Base-by-base conservation (phyloP, 352 stramenopile genomes). In the Phytophthora megakarya region DNA sequence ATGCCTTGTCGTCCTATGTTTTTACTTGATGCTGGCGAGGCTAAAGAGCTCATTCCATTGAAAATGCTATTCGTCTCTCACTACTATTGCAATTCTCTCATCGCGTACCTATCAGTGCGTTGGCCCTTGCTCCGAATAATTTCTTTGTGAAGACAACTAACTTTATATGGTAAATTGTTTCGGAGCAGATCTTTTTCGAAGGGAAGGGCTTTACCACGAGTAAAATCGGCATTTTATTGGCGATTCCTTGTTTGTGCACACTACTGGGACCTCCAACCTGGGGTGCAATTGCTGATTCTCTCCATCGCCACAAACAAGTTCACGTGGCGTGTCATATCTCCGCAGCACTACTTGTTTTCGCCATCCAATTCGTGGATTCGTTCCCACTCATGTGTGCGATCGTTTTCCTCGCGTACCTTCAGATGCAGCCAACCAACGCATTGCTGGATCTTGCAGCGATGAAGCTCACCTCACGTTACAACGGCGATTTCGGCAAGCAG, bases 401-500 rank as follows among this genome's bases (percentile, higher is more conserved):
- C 5, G 61, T 84, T 15, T 59, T 77, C 39, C 32, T 70, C 3
- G 70, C 54, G 19, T 80, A 83, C 30, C 78, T 77, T 38, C 70
- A 81, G 19, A 73, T 67, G 64, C 48, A 72, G 48, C 72, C 79
- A 3, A 63, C 65, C 10, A 51, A 73, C 18, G 71, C 79, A 39
- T 33, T 88, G 46, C 57, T 86, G n/a, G 79, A 88, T 51, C 72
- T 81, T 35, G 74, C 76, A 12, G 70, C 81, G 4, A 72, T 86
- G 49, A 72, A 76, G 25, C 66, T 84, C 46, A 72, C 78, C n/a
- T 44, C 54, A 54, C 72, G 73, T 16, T 53, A 74, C 39, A 75
- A 72, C 25, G 76, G 74, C 23, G 79, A 86, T 49, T 88, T 84
- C 39, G 79, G 79, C 38, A 86, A 86, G 62, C 76, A 88, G 58